These are phyloP conservation scores for Colletotrichum sp. DNA, from an alignment of 2,329 filamentous ascomycete genomes.

Conservation along the genomic window DNA sequence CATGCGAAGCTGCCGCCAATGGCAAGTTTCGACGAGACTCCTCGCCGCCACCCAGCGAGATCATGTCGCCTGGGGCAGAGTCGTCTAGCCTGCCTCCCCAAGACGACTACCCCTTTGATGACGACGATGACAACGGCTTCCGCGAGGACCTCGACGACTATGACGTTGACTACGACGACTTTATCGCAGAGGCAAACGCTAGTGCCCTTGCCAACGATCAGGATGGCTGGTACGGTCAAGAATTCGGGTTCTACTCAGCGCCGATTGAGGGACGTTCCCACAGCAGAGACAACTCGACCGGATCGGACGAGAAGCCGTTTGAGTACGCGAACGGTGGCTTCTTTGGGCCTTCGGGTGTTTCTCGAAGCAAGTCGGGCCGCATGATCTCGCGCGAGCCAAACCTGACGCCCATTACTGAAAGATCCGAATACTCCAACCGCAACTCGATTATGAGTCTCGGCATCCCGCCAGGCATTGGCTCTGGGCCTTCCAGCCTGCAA, in stretches of 20 bases:
- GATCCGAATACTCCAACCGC: constrained; percentile 93
- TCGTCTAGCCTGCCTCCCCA: constrained; percentile 20
- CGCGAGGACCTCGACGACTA: constrained; percentile 59
- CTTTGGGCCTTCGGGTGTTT: constrained; percentile 77
- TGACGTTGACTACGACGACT: constrained; percentile 81
- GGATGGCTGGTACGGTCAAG: constrained; percentile 93
- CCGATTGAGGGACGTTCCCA: constrained; percentile 45
- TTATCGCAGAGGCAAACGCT: constrained; percentile 94
- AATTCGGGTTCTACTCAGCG: constrained; percentile 93
- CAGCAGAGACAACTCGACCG: constrained; percentile 46
- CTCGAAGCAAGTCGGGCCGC: constrained; percentile 75
- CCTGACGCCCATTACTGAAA: constrained; percentile 93
- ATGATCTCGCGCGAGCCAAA: constrained; percentile 84
- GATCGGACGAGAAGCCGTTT: constrained; percentile 39
- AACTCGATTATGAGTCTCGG: constrained; percentile 84
- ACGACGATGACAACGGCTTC: constrained; percentile 53
- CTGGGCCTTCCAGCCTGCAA: constrained; percentile 56
- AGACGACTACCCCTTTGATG: constrained; percentile 23
- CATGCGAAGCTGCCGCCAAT: constrained; percentile 74
- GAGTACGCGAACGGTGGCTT: constrained; percentile 83
- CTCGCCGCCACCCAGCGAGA: constrained; percentile 40
- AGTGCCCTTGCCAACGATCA: constrained; percentile 90
- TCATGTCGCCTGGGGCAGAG: constrained; percentile 24
- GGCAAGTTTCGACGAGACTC: constrained; percentile 74
- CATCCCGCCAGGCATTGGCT: constrained; percentile 48